A percentile compares a stretch with the other conserved stretches of the same genome.
Conservation (phyloP, 495 filamentous ascomycete genomes). For the Terfezia claveryi region DNA sequence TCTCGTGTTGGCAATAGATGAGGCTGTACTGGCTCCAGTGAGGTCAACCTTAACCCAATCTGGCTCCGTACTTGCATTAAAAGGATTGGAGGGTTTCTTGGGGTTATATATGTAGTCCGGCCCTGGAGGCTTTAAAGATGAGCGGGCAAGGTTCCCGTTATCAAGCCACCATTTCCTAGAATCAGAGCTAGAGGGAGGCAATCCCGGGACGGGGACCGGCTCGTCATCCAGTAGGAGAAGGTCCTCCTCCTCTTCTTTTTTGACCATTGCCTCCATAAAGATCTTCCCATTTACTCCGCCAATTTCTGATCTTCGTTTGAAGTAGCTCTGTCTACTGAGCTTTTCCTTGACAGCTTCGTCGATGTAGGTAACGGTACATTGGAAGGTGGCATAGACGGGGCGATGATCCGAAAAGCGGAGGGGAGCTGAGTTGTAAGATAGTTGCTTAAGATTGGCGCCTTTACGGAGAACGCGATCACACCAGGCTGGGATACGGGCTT, state of each 20-base stretch:
- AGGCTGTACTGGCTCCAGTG: conserved; percentile 26
- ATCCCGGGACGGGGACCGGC: conserved; percentile 21
- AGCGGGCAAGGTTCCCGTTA: conserved; percentile 56
- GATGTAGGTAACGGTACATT: conserved; percentile 56
- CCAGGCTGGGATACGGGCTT: conserved; percentile 87
- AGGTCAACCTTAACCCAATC: conserved; percentile 55
- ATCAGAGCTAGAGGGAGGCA: conserved; percentile 81
- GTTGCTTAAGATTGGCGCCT: conserved; percentile 61
- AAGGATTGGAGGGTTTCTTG: conserved; percentile 61
- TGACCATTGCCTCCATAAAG: conserved; percentile 8
- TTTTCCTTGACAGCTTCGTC: conserved; percentile 48
- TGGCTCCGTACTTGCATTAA: conserved; percentile 38
- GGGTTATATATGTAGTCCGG: conserved; percentile 42
- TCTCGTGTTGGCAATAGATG: conserved; percentile 13
- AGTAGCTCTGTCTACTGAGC: conserved; percentile 50
- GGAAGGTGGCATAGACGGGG: conserved; percentile 74
- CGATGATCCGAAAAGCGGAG: conserved; percentile 82
- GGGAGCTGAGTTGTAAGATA: conserved; percentile 45
- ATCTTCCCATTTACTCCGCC: conserved; percentile 19
- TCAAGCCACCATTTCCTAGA: conserved; percentile 87
- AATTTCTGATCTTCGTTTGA: conserved; percentile 38
- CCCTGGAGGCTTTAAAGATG: conserved; percentile 40
- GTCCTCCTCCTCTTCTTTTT: conserved; percentile 35
- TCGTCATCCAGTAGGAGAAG: conserved; percentile 55
- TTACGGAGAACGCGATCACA: conserved; percentile 80